These are phyloP conservation scores for Eucalyptus leucophloia DNA, from an alignment of 345 rosid genomes.

Conservation along the genomic window DNA sequence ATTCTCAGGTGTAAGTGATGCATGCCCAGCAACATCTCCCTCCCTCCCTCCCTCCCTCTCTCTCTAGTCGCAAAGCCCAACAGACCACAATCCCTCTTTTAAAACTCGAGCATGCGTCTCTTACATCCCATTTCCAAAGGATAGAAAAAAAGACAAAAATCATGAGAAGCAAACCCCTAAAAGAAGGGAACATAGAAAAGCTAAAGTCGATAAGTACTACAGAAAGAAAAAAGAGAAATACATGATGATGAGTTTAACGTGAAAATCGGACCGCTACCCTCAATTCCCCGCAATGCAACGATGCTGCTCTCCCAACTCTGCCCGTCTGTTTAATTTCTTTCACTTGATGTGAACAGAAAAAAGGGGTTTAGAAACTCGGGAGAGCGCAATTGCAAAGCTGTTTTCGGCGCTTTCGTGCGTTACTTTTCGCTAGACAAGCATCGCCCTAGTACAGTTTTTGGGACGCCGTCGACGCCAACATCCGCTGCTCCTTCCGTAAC, in stretches of 20 bases:
- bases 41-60: background rate
- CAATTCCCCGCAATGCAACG: conserved; percentile 87
- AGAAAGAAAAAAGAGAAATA: background rate
- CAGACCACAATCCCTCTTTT: background rate
- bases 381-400: conserved; percentile 76
- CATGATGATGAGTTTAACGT: background rate
- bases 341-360: background rate
- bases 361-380: conserved; percentile 39
- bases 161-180: background rate
- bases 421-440: background rate
- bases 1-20: conserved; percentile 53
- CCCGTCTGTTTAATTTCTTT: background rate
- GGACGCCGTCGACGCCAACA: background rate
- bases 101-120: background rate
- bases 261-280: conserved; percentile 84
- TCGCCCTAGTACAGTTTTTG: background rate
- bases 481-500: background rate
- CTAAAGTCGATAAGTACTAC: background rate
- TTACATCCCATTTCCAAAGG: conserved; percentile 27
- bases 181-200: background rate
- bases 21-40: conserved; percentile 44
- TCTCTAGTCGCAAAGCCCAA: background rate
- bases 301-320: conserved; percentile 60
- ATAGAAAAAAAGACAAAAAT: background rate
- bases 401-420: background rate